Base-by-base conservation (phyloP, 495 filamentous ascomycete species). In the Clohesyomyces aquaticus region DNA sequence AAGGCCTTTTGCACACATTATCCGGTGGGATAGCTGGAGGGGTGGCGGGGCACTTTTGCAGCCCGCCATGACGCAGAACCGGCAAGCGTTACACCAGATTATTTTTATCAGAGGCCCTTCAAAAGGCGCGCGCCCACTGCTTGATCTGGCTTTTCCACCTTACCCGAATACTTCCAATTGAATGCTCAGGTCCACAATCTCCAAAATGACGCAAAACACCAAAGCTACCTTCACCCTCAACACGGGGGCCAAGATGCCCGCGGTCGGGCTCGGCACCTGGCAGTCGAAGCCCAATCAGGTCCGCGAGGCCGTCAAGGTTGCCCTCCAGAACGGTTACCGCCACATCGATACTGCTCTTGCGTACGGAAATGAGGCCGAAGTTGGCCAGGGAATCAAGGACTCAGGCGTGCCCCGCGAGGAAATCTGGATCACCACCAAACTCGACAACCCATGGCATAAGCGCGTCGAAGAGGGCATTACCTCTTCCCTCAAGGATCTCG, bases 381-480 rank as follows among this genome's bases (percentile, higher is more conserved):
- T 94, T 57, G 91, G 89, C 61, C 78, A 87, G 65, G 91, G 89
- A 46, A 91, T 95, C 71, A 80, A 80, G 61, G 88, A 90, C 65
- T 90, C 88, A 10, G 90, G 90, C 45, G 85, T 96, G 0, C 88
- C 90, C 27, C 87, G 91, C 41, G 81, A 86, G 29, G 79, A 95
- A 74, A 88, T 96, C 74, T 96, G 87, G 83, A 77, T 95, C 73
- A 93, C 91, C 45, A 94, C 91, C 65, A 96, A 95, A 82, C 83
- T 94, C 53, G 85, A 91, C 77, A 93, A 93, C 80, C 77, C 86
- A 52, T 90, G 85, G 83, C 91, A 96, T 78, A 82, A 88, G 69
- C 76, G 79, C 43, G 85, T 88, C 8, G 74, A 85, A 43, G 84
- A 90, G 73, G 90, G 86, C 42, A 84, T 95, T 65, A 80, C 84